These are phyloP conservation scores for Leishmania turanica DNA, from an alignment of 208 protist species.

Conservation along the genomic window DNA sequence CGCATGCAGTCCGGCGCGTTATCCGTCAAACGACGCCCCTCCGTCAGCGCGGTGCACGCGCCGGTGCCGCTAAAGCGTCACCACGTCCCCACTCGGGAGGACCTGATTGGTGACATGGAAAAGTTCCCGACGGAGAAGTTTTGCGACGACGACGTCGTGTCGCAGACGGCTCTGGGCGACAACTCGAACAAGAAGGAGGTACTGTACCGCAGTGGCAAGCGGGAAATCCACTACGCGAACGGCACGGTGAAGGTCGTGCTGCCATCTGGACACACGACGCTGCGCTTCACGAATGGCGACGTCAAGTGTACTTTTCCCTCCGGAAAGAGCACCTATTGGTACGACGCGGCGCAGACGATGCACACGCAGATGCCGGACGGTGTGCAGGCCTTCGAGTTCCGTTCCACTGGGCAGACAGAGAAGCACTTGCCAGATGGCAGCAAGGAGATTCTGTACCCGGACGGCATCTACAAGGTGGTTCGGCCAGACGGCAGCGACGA, in stretches of 20 bases:
- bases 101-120: constrained; percentile 73
- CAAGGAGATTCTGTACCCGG: constrained; percentile 95
- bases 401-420: constrained; percentile 88
- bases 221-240: constrained; percentile 92
- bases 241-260: constrained; percentile 91
- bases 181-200: constrained; percentile 90
- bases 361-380: constrained; percentile 90
- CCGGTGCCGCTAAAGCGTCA: constrained; percentile 36
- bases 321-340: constrained; percentile 94
- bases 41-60: constrained; percentile 15
- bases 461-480: constrained; percentile 91
- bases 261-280: constrained; percentile 75
- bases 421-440: constrained; percentile 86
- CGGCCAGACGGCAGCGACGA: constrained; percentile 81
- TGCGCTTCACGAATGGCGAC: constrained; percentile 94
- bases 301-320: constrained; percentile 90
- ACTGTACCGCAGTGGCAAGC: constrained; percentile 89
- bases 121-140: constrained; percentile 52
- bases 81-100: constrained; percentile 56
- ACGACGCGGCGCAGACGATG: constrained; percentile 89
- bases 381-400: constrained; percentile 91
- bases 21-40: constrained; percentile 8
- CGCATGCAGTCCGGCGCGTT: constrained; percentile 27
- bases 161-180: constrained; percentile 70
- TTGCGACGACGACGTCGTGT: constrained; percentile 73